A percentile compares a stretch with the other conserved stretches of the same genome.
These are phyloP conservation scores for Sapria himalayana DNA, from an alignment of 345 rosid genomes.

Conservation along the genomic window DNA sequence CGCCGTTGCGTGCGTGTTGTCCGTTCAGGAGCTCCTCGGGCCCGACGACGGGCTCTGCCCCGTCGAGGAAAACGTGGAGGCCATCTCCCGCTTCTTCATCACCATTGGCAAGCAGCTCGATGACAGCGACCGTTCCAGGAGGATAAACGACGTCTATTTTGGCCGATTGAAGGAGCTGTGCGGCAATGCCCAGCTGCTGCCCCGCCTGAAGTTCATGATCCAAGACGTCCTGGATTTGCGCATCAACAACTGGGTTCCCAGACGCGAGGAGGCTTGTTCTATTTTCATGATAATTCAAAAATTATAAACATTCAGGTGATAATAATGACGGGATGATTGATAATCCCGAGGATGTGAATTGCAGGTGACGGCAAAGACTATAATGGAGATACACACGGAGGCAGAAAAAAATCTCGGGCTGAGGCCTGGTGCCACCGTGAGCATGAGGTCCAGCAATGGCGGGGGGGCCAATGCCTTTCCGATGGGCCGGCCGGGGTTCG, in stretches of 20 bases:
- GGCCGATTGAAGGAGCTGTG: constrained; percentile 42
- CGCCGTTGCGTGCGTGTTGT: no score
- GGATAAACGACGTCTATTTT: constrained; percentile 46
- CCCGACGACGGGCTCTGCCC: constrained; percentile 40
- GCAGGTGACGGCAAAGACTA: constrained; percentile 84
- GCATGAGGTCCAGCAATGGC: constrained; percentile 43
- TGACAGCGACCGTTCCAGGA: constrained; percentile 40
- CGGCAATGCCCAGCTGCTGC: constrained; percentile 35
- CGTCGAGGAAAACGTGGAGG: constrained; percentile 80
- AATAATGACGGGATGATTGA: no score
- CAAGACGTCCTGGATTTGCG: constrained; percentile 72
- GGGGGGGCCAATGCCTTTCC: constrained; percentile 43
- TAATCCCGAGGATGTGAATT: no score
- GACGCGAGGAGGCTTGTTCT: constrained; percentile 71
- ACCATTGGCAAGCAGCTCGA: constrained; percentile 91
- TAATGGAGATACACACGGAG: constrained; percentile 78
- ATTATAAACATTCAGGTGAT: no score
- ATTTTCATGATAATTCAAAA: no score
- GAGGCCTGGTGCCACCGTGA: constrained; percentile 86
- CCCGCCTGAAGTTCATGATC: constrained; percentile 63
- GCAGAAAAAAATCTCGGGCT: constrained; percentile 78
- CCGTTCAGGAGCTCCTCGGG: constrained; percentile 87
- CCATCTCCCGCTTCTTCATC: constrained; percentile 62
- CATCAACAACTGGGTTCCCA: constrained; percentile 61
- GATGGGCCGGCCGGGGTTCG: constrained; percentile 57